These are phyloP conservation scores for Ophiostoma sp. DNA, from an alignment of 2,329 filamentous ascomycete genomes.

Conservation along the genomic window DNA sequence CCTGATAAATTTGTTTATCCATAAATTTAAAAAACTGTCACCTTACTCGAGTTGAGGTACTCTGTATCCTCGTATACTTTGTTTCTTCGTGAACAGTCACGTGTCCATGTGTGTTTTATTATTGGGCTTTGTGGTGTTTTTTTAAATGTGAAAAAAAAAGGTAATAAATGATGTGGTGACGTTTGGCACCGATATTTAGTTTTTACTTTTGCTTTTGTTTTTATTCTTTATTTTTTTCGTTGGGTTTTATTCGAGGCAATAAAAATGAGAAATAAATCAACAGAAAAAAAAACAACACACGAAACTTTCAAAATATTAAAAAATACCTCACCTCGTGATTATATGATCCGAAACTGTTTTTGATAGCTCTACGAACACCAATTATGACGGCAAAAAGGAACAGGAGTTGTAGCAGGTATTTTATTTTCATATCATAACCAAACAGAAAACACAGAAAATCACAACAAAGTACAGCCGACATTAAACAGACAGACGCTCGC, in stretches of 20 bases:
- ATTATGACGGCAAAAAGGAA: not conserved
- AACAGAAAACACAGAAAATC: not conserved
- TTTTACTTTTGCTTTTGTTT: not conserved
- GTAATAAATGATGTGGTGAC: too few relatives aligned
- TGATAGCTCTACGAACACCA: not conserved
- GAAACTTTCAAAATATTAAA: too few relatives aligned
- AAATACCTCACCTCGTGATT: too few relatives aligned
- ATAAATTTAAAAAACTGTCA: not conserved
- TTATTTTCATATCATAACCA: not conserved
- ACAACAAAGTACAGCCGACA: not conserved
- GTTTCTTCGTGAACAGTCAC: not conserved
- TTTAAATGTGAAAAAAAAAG: too few relatives aligned
- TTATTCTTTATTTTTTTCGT: too few relatives aligned
- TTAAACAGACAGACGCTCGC: not conserved
- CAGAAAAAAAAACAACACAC: too few relatives aligned
- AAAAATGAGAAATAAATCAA: too few relatives aligned
- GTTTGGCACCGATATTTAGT: too few relatives aligned
- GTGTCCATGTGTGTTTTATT: not conserved
- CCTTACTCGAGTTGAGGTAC: not conserved
- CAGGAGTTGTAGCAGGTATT: not conserved
- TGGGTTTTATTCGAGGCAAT: too few relatives aligned
- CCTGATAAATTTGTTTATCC: not conserved
- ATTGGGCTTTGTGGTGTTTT: too few relatives aligned
- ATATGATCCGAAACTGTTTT: too few relatives aligned
- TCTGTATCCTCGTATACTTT: not conserved